Conservation (phyloP, 2,329 filamentous ascomycete genomes). For the Plenodomus biglobosus region DNA sequence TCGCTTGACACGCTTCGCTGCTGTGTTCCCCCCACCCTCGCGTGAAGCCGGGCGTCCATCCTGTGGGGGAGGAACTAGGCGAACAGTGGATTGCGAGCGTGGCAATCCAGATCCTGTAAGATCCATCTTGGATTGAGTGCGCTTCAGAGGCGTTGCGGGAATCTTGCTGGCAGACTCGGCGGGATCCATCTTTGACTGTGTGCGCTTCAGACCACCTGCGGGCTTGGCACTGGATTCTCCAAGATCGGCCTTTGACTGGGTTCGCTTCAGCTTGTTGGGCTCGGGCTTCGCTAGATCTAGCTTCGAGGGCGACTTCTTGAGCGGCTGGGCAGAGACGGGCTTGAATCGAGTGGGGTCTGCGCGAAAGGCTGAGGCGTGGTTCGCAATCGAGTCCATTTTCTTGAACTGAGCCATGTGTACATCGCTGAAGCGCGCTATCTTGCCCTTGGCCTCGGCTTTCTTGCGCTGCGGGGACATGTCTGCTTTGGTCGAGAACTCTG, state of each 20-base stretch:
- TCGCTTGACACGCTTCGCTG: conserved; percentile 71
- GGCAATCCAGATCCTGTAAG: conserved; percentile 53
- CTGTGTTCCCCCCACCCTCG: conserved; percentile 39
- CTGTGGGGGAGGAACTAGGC: conserved; percentile 27
- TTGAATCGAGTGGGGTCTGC: conserved; percentile 57
- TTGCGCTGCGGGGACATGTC: conserved; percentile 60
- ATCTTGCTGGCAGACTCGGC: conserved; percentile 57
- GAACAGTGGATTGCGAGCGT: conserved; percentile 40
- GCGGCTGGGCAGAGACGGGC: conserved; percentile 41
- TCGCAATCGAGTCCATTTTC: conserved; percentile 96
- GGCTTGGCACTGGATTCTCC: conserved; percentile 58
- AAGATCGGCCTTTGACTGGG: conserved; percentile 63
- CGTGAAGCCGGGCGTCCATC: conserved; percentile 29
- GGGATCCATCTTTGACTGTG: conserved; percentile 62
- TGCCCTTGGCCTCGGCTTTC: conserved; percentile 79
- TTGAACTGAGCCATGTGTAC: conserved; percentile 86
- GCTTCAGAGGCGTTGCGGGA: conserved; percentile 53
- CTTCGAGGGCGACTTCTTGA: conserved; percentile 43
- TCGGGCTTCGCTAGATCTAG: conserved; percentile 52
- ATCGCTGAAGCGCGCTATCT: conserved; percentile 76
- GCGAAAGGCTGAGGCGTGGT: conserved; percentile 78
- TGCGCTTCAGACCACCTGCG: conserved; percentile 51
- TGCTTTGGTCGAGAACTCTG: conserved; percentile 39
- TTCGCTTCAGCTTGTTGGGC: conserved; percentile 53
- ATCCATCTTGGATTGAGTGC: conserved; percentile 60